phyloP scores from a whole-genome alignment of 306 rosid species.

The Carpinus viminea region DNA sequence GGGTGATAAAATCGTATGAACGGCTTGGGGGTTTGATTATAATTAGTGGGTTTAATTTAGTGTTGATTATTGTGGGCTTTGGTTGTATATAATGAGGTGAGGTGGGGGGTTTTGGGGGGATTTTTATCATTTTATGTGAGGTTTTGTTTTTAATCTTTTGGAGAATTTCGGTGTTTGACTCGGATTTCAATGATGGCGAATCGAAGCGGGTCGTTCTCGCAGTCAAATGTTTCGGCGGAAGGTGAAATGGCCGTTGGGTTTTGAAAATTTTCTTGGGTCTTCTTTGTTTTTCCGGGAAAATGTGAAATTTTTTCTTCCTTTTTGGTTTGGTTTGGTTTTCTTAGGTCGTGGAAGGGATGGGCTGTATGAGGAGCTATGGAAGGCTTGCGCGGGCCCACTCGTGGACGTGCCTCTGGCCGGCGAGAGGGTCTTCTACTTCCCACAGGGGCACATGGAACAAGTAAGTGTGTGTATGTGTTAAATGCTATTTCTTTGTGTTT shows the following conservation, averaged over 20 bases:
- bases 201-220: conserved; percentile 52
- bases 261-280: neutral
- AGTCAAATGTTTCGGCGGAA: conserved; percentile 47
- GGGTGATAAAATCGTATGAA: conserved; percentile 8
- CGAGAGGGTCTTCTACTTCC: conserved; percentile 81
- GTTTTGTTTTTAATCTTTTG: conserved; percentile 5
- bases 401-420: conserved; percentile 68
- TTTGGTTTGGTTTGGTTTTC: neutral
- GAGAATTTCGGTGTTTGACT: conserved; percentile 30
- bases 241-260: conserved; percentile 41
- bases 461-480: conserved; percentile 34
- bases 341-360: conserved; percentile 46
- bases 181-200: conserved; percentile 62
- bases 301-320: neutral
- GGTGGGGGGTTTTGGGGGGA: neutral
- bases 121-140: neutral
- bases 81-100: conserved; percentile 21
- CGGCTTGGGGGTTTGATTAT: conserved; percentile 12
- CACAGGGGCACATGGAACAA: conserved; percentile 97
- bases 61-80: conserved; percentile 4
- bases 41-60: neutral
- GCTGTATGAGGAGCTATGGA: conserved; percentile 75
- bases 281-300: neutral
- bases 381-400: conserved; percentile 82
- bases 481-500: conserved; percentile 1